A percentile compares a stretch with the other conserved stretches of the same genome.
Conservation (phyloP, 2,329 filamentous ascomycete genomes). For the Camillea tinctor region DNA sequence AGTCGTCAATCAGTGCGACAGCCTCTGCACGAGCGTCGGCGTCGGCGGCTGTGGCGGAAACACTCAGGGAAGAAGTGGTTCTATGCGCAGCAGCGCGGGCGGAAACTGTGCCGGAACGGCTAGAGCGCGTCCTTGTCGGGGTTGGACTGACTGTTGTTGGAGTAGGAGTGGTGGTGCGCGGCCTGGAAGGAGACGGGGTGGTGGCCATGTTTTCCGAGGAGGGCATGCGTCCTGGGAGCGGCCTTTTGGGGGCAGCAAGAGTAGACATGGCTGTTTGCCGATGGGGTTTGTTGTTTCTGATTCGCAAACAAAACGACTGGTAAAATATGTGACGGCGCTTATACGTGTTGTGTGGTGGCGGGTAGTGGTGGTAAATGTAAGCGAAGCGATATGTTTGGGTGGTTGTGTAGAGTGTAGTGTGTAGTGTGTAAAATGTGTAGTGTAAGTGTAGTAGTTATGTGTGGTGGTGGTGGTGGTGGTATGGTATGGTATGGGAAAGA, state of each 20-base stretch:
- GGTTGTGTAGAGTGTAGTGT: neutral
- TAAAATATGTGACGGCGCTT: neutral
- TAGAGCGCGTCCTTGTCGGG: slow-evolving; percentile 62
- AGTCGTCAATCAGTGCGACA: slow-evolving; percentile 74
- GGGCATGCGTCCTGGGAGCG: slow-evolving; percentile 32
- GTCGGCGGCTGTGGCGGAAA: slow-evolving; percentile 50
- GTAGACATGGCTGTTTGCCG: neutral
- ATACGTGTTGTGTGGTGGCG: no score
- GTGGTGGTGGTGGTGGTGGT: neutral
- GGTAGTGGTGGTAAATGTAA: no score
- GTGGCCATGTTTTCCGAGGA: neutral
- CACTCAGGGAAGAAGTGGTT: slow-evolving; percentile 46
- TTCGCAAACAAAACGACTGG: neutral
- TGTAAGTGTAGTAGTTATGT: neutral
- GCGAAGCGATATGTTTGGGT: neutral
- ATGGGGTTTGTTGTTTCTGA: no score
- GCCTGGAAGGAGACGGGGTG: slow-evolving; percentile 37
- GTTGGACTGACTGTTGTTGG: slow-evolving; percentile 43
- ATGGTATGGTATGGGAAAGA: neutral
- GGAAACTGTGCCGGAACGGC: slow-evolving; percentile 65
- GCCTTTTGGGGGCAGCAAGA: slow-evolving; percentile 50
- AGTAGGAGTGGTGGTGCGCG: slow-evolving; percentile 50
- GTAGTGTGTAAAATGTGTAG: neutral
- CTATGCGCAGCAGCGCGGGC: slow-evolving; percentile 70
- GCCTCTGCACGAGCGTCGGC: slow-evolving; percentile 78